Conservation (phyloP, 768 basidiomycete species). For the Cubamyces lactineus region DNA sequence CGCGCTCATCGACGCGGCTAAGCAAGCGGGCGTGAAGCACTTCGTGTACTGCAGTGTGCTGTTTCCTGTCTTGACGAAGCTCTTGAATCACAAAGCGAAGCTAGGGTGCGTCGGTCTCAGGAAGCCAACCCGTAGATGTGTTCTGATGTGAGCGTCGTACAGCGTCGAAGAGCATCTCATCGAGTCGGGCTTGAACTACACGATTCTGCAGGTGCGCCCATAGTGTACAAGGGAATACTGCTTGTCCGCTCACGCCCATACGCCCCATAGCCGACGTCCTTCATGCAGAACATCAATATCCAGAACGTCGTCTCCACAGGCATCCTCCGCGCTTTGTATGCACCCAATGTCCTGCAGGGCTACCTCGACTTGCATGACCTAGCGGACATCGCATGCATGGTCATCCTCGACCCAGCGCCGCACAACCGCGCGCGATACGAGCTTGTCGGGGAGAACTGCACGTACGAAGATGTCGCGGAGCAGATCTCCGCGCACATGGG, state of each 20-base stretch:
- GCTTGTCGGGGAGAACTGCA: slow-evolving; percentile 37
- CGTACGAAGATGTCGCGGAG: slow-evolving; percentile 34
- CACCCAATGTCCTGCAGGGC: slow-evolving; percentile 35
- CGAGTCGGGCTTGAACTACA: slow-evolving; percentile 40
- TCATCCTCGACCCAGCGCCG: slow-evolving; percentile 33
- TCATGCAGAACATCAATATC: slow-evolving; percentile 39
- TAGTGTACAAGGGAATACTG: neutral
- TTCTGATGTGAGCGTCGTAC: neutral
- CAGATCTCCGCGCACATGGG: slow-evolving; percentile 20
- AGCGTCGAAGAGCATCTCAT: slow-evolving; percentile 43
- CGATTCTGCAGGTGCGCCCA: slow-evolving; percentile 37
- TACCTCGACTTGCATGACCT: slow-evolving; percentile 40
- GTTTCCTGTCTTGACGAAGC: slow-evolving; percentile 34
- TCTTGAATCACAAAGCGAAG: slow-evolving; percentile 36
- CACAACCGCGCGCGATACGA: slow-evolving; percentile 42
- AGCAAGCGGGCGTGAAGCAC: slow-evolving; percentile 37
- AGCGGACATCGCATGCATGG: slow-evolving; percentile 31
- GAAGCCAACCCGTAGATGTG: neutral
- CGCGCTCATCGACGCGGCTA: slow-evolving; percentile 38
- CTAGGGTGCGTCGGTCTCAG: slow-evolving; percentile 20
- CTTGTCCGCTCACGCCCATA: too few species aligned
- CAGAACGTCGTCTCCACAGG: slow-evolving; percentile 15
- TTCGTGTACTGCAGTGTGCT: slow-evolving; percentile 41
- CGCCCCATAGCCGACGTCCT: slow-evolving; percentile 34
- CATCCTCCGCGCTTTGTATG: slow-evolving; percentile 30